These are phyloP conservation scores for Wickerhamiella azyma DNA, from an alignment of 805 yeast genomes.

Conservation along the genomic window DNA sequence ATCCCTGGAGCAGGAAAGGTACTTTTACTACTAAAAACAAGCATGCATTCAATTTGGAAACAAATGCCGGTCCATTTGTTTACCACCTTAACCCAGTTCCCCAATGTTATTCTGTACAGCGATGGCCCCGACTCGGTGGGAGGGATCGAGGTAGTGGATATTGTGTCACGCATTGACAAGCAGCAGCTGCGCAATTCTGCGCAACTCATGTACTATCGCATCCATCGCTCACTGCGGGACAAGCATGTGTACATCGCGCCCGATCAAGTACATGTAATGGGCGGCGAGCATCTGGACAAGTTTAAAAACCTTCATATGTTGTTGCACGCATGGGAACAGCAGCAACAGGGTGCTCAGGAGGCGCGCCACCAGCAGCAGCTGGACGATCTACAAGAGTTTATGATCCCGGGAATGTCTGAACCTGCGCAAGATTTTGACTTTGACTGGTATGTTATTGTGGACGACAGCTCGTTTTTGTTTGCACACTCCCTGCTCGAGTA, in stretches of 20 bases:
- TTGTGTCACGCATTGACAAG: slow-evolving; percentile 12
- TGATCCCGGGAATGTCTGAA: not conserved
- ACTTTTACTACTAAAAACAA: slow-evolving; percentile 17
- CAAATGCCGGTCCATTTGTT: slow-evolving; percentile 19
- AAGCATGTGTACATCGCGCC: slow-evolving; percentile 16
- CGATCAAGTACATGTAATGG: slow-evolving; percentile 13
- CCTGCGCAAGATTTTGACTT: not conserved
- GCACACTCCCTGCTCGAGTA: slow-evolving; percentile 10
- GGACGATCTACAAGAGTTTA: too few relatives aligned
- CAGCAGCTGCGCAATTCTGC: slow-evolving; percentile 7
- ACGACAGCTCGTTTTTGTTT: slow-evolving; percentile 14
- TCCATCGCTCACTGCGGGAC: slow-evolving; percentile 15
- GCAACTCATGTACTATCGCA: slow-evolving; percentile 18
- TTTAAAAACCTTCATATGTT: slow-evolving; percentile 20
- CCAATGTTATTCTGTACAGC: slow-evolving; percentile 17
- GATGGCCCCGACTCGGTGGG: slow-evolving; percentile 19
- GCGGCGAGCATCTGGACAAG: slow-evolving; percentile 14
- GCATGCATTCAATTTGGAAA: slow-evolving; percentile 19
- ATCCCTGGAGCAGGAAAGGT: slow-evolving; percentile 12
- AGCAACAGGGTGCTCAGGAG: not conserved
- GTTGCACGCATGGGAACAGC: slow-evolving; percentile 15
- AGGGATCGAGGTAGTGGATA: slow-evolving; percentile 19
- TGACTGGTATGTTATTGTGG: slow-evolving; percentile 18
- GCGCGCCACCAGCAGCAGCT: too few relatives aligned
- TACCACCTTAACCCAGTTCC: slow-evolving; percentile 19